Evolutionary conservation across 257 asterid genomes (phyloP), one percentile per base, ranked within the genome.

Genomic region (Solanum boliviense): DNA sequence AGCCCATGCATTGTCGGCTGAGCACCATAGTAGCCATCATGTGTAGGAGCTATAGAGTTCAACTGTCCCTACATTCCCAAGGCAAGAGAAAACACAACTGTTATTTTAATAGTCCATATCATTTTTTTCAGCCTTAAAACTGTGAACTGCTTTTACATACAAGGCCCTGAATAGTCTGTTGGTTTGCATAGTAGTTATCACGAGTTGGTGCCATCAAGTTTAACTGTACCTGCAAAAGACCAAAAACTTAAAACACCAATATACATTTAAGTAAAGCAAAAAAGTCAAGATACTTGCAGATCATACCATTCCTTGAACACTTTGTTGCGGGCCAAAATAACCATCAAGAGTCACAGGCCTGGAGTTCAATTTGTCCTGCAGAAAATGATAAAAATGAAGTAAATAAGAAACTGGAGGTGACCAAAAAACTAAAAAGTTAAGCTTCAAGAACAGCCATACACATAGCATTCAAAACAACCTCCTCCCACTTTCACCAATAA

Each of bases 151-250:
- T 5, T 86, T 83, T 82, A 90, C 97, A 29, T 94, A 96, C 99
- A 48, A 96, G 98, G 88, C 98, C 98, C 91, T 93, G 98, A 84
- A 95, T 92, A 48, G 95, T 86, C 86, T 93, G 99, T 79, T 94
- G 98, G 92, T 92, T 95, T 86, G 94, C 94, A 34, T 95, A 95
- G 92, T 93, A 94, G 90, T 90, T 93, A 85, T 97, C 98, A 29
- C 97, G 95, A 39, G 97, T 92, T n/a, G 98, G 97, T 86, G 95
- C 98, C 98, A 95, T 93, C 88, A 92, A 91, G 89, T 93, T 94
- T 91, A 94, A 87, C 88, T 94, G 99, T 87, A 95, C 98, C 98
- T 94, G 89, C 87, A 91, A 92, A 89, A 84, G 46, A 48, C 72
- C 87, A 68, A 56, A 81, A 88, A 88, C 86, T 84, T 89, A 83